phyloP scores from a whole-genome alignment of 768 basidiomycete species.

The Fibroporia radiculosa region DNA sequence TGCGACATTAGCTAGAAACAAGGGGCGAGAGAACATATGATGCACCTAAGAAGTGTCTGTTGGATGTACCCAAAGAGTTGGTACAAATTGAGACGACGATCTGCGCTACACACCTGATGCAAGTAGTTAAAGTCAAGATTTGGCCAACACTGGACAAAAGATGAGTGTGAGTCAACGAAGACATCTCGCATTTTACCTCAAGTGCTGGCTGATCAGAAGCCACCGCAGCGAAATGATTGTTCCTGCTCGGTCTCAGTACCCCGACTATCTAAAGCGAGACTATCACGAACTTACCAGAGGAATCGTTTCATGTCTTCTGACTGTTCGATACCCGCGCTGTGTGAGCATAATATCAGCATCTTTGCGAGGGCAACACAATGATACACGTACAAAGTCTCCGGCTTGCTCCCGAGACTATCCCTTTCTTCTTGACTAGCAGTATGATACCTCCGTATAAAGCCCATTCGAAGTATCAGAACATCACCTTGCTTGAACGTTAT shows the following conservation, averaged over 20 bases:
- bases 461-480: slow-evolving; percentile 53
- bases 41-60: too few species aligned
- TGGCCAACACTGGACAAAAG: slow-evolving; percentile 46
- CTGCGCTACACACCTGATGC: slow-evolving; percentile 65
- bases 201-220: slow-evolving; percentile 62
- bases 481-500: slow-evolving; percentile 52
- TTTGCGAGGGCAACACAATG: background rate
- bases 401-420: slow-evolving; percentile 32
- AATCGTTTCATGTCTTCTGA: slow-evolving; percentile 65
- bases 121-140: slow-evolving; percentile 34
- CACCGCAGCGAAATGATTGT: slow-evolving; percentile 66
- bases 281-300: slow-evolving; percentile 63
- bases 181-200: slow-evolving; percentile 47
- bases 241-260: slow-evolving; percentile 42
- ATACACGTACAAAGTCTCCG: slow-evolving; percentile 46
- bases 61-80: too few species aligned
- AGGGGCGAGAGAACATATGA: too few species aligned
- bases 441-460: slow-evolving; percentile 55
- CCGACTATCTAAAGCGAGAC: too few species aligned
- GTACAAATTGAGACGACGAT: too few species aligned
- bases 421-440: slow-evolving; percentile 34
- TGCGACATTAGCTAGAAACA: too few species aligned
- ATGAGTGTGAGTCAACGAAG: too few species aligned
- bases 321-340: slow-evolving; percentile 61
- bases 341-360: background rate